Evolutionary conservation across 176 grass and related monocot genomes (phyloP), one percentile per base, ranked within the genome.

Genomic region (Carex pumila): DNA sequence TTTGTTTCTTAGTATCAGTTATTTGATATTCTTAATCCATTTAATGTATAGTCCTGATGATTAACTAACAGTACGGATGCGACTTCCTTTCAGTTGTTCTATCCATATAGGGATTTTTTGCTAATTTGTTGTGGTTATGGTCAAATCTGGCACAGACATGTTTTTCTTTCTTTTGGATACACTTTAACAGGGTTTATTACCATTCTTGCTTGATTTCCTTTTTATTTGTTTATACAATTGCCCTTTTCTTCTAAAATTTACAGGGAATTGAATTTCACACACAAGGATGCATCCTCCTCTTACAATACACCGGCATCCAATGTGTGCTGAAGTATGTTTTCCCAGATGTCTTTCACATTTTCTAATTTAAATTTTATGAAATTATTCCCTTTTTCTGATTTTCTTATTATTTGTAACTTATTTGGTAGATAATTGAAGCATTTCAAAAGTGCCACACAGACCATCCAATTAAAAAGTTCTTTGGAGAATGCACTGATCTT

Each of bases 401-500:
- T 29, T 25, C 32, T 57, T 66, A 4, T 61, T 9, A 62, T 36
- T 37, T 56, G 37, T 22, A 12, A 83, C 78, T 84, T 7, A 18
- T 25, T 19, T 31, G 21, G 57, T 47, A 95, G 95, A 93, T 95
- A 81, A 98, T 95, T 7, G 89, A 98, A 90, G 83, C 71, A 45
- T 98, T 95, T 59, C 92, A 98, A 63, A 94, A 98, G 83, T 98
- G 95, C 45, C 91, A 98, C 71, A 39, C 65, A 13, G 91, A 95
- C 75, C 95, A 98, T 76, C 95, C 91, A 0, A 43, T 95, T 19
- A 92, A 90, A 80, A 95, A 92, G 22, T 98, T 98, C 65, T 89
- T 98, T 73, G 92, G 95, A 9, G 83, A 98, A 90, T 98, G 92
- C 86, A 98, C 91, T 43, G 92, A 95, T 81, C 91, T 93, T 81